phyloP scores from a whole-genome alignment of 164 flowering plant species.

The Liquidambar formosana region DNA sequence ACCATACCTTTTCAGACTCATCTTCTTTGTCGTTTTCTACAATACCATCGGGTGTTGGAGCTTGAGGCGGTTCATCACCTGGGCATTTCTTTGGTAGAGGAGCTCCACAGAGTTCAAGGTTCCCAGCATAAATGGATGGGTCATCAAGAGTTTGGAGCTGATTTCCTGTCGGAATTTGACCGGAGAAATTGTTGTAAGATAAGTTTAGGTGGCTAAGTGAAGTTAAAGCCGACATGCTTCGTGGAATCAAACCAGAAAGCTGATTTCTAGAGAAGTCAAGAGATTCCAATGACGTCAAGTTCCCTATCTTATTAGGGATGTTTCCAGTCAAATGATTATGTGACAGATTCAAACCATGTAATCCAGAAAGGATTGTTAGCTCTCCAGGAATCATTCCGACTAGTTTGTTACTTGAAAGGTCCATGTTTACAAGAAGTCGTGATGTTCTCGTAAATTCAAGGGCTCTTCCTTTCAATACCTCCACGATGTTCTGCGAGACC shows the following conservation, averaged over 20 bases:
- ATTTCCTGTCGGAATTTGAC: constrained; percentile 15
- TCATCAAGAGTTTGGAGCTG: constrained; percentile 16
- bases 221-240: constrained; percentile 6
- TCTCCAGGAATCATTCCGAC: background rate
- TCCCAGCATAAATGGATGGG: constrained; percentile 15
- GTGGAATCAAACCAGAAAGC: constrained; percentile 17
- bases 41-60: background rate
- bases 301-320: constrained; percentile 9
- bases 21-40: background rate
- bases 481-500: no score
- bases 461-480: constrained; percentile 11
- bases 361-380: background rate
- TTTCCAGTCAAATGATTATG: background rate
- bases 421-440: constrained; percentile 6
- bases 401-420: constrained; percentile 14
- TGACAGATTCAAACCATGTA: background rate
- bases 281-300: constrained; percentile 11
- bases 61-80: background rate
- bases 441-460: background rate
- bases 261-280: constrained; percentile 22
- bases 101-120: constrained; percentile 17
- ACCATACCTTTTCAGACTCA: background rate
- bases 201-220: constrained; percentile 10
- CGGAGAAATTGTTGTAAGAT: constrained; percentile 20
- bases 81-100: background rate